phyloP scores from a whole-genome alignment of 106 monocot genomes.

The Dendrobium officinale region DNA sequence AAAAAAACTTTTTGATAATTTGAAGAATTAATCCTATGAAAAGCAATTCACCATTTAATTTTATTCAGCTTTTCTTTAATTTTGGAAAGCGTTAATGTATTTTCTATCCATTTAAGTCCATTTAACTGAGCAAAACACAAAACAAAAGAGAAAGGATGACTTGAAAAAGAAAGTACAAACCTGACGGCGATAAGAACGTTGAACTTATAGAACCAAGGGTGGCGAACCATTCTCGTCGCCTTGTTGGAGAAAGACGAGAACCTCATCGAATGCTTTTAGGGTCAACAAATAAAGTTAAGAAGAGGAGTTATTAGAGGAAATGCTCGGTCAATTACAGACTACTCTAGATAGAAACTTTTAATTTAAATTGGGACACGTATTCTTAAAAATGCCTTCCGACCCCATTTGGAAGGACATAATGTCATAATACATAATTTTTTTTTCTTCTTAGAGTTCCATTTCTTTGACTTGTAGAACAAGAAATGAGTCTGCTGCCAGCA shows the following conservation, averaged over 20 bases:
- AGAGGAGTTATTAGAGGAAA: background rate
- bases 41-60: no score
- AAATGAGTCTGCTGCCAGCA: no score
- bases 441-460: no score
- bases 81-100: no score
- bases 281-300: background rate
- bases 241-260: slow-evolving; percentile 30
- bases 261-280: slow-evolving; percentile 9
- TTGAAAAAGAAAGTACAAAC: slow-evolving; percentile 8
- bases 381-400: background rate
- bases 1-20: no score
- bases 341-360: background rate
- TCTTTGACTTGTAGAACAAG: no score
- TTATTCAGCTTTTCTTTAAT: no score
- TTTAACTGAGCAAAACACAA: background rate
- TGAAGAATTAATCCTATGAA: no score
- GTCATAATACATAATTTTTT: no score
- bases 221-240: slow-evolving; percentile 26
- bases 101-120: background rate
- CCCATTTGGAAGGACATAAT: no score
- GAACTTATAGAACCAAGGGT: slow-evolving; percentile 27
- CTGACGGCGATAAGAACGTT: slow-evolving; percentile 41
- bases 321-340: background rate
- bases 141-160: background rate
- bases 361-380: background rate